Base-by-base conservation (phyloP, 345 rosid species). In the Rhodamnia argentea region DNA sequence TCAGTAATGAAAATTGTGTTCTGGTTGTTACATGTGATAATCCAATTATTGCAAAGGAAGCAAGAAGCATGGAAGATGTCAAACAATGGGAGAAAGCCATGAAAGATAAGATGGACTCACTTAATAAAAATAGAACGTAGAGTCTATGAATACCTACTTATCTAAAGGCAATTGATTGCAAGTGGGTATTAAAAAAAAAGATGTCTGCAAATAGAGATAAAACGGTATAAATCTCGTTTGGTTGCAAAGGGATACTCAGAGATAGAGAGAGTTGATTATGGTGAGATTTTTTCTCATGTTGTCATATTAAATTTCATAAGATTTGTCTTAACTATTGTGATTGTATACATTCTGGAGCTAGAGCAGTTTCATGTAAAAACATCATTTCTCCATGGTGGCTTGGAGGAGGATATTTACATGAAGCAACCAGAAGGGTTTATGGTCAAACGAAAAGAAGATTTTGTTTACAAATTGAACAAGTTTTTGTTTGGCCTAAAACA, bases 91-190 rank as follows among this genome's bases (percentile, higher is more conserved):
- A 60, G 32, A 23, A 44, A 60, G 6, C 37, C 37, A 26, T 82
- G 3, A 29, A 44, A 29, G 37, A 84, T 1, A 55, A 84, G 54
- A 59, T 42, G 40, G 15, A 11, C 52, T 59, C 52, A 8, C 4
- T 84, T 14, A 13, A 82, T 13, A 52, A 82, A 52, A 82, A 82
- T 0, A 7, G 5, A 52, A 82, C 3, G 13, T 50, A 32, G 32
- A 26, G 32, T 26, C 0, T 82, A 0, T 50, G 26, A 11, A 29
- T 51, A n/a, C 83, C 6, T 50, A 1, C 6, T 0, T 1, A 52
- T 24, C 6, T 0, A 24, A 50, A 18, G 54, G 37, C 56, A 27
- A 82, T 51, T 7, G 1, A 0, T 52, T 52, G 29, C 23, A 50
- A 82, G 5, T 51, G 56, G 83, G 18, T 13, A 6, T 82, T 47